phyloP scores from a whole-genome alignment of 805 yeast species.

The Saturnispora diversa region DNA sequence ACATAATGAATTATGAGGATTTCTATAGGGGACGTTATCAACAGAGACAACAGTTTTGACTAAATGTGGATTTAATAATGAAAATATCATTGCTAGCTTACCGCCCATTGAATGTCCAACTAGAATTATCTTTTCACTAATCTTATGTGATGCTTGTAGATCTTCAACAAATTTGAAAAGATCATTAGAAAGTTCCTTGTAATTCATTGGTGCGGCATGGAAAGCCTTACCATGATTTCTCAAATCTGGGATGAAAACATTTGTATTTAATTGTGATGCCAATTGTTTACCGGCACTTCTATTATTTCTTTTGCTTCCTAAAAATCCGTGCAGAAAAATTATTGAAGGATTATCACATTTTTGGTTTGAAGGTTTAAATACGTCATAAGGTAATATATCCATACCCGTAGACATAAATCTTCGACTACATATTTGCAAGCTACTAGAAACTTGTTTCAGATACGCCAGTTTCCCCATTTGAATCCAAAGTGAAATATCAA shows the following conservation, averaged over 20 bases:
- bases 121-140: constrained; percentile 36
- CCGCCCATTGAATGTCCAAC: constrained; percentile 90
- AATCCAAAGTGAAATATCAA: neutral
- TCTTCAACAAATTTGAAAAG: constrained; percentile 46
- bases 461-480: neutral
- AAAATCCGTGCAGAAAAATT: constrained; percentile 77
- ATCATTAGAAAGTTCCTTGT: constrained; percentile 72
- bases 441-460: neutral
- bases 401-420: neutral
- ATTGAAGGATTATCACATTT: constrained; percentile 42
- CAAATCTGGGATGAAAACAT: constrained; percentile 62
- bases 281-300: constrained; percentile 61
- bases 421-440: no score
- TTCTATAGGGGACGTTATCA: constrained; percentile 70
- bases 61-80: constrained; percentile 55
- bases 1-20: constrained; percentile 35
- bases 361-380: constrained; percentile 9
- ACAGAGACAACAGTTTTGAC: constrained; percentile 53
- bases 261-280: constrained; percentile 38
- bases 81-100: constrained; percentile 80
- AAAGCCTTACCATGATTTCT: constrained; percentile 91
- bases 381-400: constrained; percentile 9
- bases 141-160: constrained; percentile 11
- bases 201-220: constrained; percentile 58
- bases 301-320: constrained; percentile 75